Evolutionary conservation across 2,329 filamentous ascomycete genomes (phyloP).

Genomic region (Cladosporium colombiae): DNA sequence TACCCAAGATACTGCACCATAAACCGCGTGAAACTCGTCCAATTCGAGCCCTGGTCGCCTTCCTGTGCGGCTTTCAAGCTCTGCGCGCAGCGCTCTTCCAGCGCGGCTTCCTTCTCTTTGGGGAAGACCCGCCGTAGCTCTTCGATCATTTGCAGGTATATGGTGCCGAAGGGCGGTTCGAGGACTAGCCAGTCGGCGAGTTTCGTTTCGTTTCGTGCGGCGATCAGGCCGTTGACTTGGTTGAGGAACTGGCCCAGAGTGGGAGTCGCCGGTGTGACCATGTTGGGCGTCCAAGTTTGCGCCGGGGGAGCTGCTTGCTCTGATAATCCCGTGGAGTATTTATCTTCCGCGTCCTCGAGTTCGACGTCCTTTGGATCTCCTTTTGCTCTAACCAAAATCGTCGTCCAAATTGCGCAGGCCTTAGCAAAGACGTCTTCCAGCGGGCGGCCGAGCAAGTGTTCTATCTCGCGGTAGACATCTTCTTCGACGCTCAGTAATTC

Average conservation of each 20-base stretch:
- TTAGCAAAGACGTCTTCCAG: conserved; percentile 17
- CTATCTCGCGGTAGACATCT: conserved; percentile 17
- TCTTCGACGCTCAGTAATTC: neutral
- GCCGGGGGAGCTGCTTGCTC: conserved; percentile 3
- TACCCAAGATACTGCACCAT: conserved; percentile 80
- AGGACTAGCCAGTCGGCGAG: conserved; percentile 73
- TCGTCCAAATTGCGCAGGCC: conserved; percentile 13
- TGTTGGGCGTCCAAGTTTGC: conserved; percentile 14
- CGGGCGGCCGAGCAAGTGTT: conserved; percentile 17
- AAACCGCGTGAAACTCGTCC: conserved; percentile 77
- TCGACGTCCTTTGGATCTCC: neutral
- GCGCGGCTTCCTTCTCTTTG: conserved; percentile 49
- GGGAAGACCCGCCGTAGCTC: conserved; percentile 66
- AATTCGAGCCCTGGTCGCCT: conserved; percentile 64
- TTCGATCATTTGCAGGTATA: conserved; percentile 66
- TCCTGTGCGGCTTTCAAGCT: conserved; percentile 66
- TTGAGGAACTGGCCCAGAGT: conserved; percentile 68
- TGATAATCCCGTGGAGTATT: neutral
- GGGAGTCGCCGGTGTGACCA: conserved; percentile 61
- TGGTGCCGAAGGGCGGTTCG: conserved; percentile 67
- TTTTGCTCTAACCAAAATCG: conserved; percentile 13
- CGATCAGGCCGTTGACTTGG: conserved; percentile 63
- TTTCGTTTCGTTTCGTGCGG: conserved; percentile 62
- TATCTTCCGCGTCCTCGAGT: neutral
- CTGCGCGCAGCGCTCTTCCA: conserved; percentile 65